These are phyloP conservation scores for Solanum rostratum DNA, from an alignment of 257 asterid species.

Conservation along the genomic window DNA sequence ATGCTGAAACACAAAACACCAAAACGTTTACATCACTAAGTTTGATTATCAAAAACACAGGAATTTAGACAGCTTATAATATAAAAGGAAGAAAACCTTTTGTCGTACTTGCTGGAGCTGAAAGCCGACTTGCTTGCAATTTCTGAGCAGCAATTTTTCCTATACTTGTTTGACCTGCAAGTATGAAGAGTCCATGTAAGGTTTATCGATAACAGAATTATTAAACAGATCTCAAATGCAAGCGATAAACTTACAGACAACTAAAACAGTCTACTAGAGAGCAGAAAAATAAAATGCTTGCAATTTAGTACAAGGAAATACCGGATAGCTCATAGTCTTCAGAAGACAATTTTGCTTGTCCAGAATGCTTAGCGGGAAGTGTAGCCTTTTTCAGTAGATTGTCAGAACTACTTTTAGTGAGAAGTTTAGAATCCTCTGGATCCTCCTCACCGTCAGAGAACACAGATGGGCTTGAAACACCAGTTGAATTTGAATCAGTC, in stretches of 20 bases:
- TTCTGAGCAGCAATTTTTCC: slow-evolving; percentile 42
- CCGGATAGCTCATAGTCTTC: slow-evolving; percentile 33
- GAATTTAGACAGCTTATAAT: background rate
- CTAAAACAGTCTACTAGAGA: background rate
- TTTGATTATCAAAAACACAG: background rate
- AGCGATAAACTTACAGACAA: background rate
- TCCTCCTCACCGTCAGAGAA: slow-evolving; percentile 98
- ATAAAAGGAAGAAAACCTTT: slow-evolving; percentile 39
- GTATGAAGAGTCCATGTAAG: background rate
- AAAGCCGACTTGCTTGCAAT: slow-evolving; percentile 51
- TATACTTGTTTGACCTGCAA: slow-evolving; percentile 53
- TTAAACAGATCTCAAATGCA: background rate
- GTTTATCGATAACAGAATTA: background rate
- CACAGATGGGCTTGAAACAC: slow-evolving; percentile 74
- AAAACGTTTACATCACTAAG: background rate
- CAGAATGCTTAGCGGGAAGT: slow-evolving; percentile 44
- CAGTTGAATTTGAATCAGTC: slow-evolving; percentile 55
- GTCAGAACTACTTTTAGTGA: slow-evolving; percentile 46
- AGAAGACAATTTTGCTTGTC: background rate
- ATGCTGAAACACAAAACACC: slow-evolving; percentile 47
- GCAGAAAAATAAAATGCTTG: background rate
- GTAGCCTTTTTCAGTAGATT: slow-evolving; percentile 74
- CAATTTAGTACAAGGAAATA: slow-evolving; percentile 8
- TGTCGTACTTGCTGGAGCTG: slow-evolving; percentile 45
- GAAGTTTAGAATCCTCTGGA: slow-evolving; percentile 51